These are phyloP conservation scores for Botrytis tulipae DNA, from an alignment of 2,329 filamentous ascomycete genomes.

Conservation along the genomic window DNA sequence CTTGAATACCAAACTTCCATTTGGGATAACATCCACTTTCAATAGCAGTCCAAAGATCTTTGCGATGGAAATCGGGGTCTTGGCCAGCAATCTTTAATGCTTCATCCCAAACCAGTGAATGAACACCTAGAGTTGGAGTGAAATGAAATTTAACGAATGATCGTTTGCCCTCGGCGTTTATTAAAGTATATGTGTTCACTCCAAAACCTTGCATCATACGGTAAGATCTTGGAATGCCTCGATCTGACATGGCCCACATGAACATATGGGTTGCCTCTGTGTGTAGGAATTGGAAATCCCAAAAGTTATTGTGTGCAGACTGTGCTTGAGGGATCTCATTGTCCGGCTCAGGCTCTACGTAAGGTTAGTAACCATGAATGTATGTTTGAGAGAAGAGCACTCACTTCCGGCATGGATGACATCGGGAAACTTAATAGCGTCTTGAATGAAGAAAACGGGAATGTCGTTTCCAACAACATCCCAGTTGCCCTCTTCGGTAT, in stretches of 20 bases:
- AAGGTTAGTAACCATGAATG: slow-evolving; percentile 35
- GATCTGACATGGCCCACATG: slow-evolving; percentile 76
- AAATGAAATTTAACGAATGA: slow-evolving; percentile 78
- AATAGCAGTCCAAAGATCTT: slow-evolving; percentile 74
- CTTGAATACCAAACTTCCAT: slow-evolving; percentile 82
- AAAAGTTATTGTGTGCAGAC: slow-evolving; percentile 71
- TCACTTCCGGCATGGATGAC: slow-evolving; percentile 50
- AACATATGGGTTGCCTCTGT: slow-evolving; percentile 75
- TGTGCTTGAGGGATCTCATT: slow-evolving; percentile 71
- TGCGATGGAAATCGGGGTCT: slow-evolving; percentile 79
- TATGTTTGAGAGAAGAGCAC: slow-evolving; percentile 12
- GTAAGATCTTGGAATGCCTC: slow-evolving; percentile 69
- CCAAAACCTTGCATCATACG: slow-evolving; percentile 87
- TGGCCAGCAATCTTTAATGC: slow-evolving; percentile 60
- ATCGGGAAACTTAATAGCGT: slow-evolving; percentile 72
- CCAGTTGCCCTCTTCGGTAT: slow-evolving; percentile 76
- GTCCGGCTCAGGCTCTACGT: slow-evolving; percentile 64
- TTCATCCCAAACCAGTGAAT: slow-evolving; percentile 75
- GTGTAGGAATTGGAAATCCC: slow-evolving; percentile 70
- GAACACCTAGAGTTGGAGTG: slow-evolving; percentile 69
- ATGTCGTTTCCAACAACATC: slow-evolving; percentile 74
- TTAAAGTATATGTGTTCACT: slow-evolving; percentile 73
- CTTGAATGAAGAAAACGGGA: slow-evolving; percentile 74
- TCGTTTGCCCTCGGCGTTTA: slow-evolving; percentile 65
- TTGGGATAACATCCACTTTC: slow-evolving; percentile 67